phyloP scores from a whole-genome alignment of 139 green algal species.

The Limnomonas spitsbergensis region DNA sequence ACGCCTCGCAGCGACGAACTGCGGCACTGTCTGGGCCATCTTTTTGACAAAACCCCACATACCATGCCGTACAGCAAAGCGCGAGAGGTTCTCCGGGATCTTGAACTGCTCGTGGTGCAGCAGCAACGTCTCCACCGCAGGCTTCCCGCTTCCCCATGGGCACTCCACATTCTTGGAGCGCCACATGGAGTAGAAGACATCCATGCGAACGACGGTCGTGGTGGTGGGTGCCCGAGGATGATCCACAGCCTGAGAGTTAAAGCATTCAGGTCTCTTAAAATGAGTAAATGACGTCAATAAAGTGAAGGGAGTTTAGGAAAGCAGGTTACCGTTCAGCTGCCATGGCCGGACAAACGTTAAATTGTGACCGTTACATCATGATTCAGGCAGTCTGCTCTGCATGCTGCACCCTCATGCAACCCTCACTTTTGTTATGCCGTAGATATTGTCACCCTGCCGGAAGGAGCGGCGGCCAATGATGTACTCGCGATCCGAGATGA shows the following conservation, averaged over 20 bases:
- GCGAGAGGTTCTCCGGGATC: slow-evolving; percentile 67
- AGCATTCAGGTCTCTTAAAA: too few species aligned
- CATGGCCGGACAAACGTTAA: too few species aligned
- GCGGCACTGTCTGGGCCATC: slow-evolving; percentile 53
- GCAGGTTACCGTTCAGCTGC: too few species aligned
- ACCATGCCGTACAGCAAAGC: slow-evolving; percentile 69
- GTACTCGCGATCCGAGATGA: slow-evolving; percentile 84
- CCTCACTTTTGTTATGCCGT: slow-evolving; percentile 69
- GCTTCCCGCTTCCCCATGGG: slow-evolving; percentile 55
- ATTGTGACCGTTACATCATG: too few species aligned
- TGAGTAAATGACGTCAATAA: too few species aligned
- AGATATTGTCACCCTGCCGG: slow-evolving; percentile 50
- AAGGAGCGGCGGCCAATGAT: slow-evolving; percentile 71
- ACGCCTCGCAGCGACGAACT: slow-evolving; percentile 48
- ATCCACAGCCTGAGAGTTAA: slow-evolving; percentile 29
- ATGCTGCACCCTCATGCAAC: background rate
- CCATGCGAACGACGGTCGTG: slow-evolving; percentile 43
- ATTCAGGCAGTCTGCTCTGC: background rate
- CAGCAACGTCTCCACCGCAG: slow-evolving; percentile 75
- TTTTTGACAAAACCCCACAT: slow-evolving; percentile 88
- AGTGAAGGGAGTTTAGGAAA: too few species aligned
- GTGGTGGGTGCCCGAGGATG: slow-evolving; percentile 26
- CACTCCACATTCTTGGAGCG: slow-evolving; percentile 58
- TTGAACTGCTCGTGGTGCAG: slow-evolving; percentile 90
- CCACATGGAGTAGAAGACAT: slow-evolving; percentile 67